Conservation (phyloP, 164 flowering plant species). For the Vitis rupestris region DNA sequence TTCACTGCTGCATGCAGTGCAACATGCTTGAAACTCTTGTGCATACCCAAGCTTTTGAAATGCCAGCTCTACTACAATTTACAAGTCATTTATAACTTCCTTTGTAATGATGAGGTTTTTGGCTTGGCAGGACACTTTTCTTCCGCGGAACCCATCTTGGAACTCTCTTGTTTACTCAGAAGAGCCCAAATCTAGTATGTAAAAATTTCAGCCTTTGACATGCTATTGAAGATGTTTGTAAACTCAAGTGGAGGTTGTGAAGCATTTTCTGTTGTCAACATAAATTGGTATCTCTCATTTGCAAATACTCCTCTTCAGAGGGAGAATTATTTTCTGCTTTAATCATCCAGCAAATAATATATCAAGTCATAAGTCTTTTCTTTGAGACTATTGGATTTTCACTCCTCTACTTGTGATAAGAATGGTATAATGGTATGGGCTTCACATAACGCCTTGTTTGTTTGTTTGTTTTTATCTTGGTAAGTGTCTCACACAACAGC, state of each 20-base stretch:
- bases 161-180: conserved; percentile 43
- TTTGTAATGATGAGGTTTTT: no score
- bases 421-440: no score
- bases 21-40: neutral
- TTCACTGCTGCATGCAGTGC: neutral
- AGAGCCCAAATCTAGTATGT: conserved; percentile 45
- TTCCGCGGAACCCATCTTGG: conserved; percentile 69
- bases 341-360: no score
- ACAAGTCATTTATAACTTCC: no score
- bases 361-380: no score
- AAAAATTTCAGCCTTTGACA: neutral
- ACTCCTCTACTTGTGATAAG: no score
- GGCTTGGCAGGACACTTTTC: conserved; percentile 68
- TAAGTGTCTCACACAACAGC: no score
- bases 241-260: neutral
- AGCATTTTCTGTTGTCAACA: neutral
- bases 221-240: neutral
- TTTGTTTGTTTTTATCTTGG: no score
- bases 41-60: neutral
- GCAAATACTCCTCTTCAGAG: neutral
- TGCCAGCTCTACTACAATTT: neutral
- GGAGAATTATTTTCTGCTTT: neutral
- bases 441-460: no score
- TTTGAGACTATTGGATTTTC: no score
- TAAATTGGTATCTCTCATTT: neutral